Evolutionary conservation across 345 rosid genomes (phyloP), one percentile per base, ranked within the genome.

Genomic region (Salix koriyanagi): DNA sequence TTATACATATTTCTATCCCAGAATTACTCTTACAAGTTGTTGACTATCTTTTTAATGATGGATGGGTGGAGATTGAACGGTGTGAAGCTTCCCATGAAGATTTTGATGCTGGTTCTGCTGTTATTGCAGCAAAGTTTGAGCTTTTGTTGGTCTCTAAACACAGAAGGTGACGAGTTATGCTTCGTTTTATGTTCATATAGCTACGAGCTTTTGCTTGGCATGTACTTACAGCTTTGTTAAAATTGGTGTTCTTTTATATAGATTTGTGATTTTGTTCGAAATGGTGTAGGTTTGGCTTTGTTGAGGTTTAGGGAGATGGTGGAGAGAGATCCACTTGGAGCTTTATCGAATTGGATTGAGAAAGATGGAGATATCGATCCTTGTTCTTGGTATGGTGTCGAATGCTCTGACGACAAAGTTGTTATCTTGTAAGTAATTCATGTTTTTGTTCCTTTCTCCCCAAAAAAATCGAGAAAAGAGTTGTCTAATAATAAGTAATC

Each of bases 371-470:
- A 69, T 18, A 28, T 65, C 39, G 85, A 87, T 82, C 97, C 87
- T 52, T 95, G 99, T 80, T 89, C 86, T 25, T 93, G 99, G 99
- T 90, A 83, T 19, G 99, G 96, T 13, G 87, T 95, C 6, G 90
- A 78, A 52, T 95, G 99, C 84, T 90, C 88, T 41, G 67, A 88
- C 70, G 92, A 90, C 69, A 87, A 82, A 81, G 92, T 95, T 1
- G 86, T 88, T 48, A 65, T 75, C 86, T 78, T 93, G 99, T 93
- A 83, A 87, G 99, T 84, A 10, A 46, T 58, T 62, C 32, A 41
- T 61, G 30, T 69, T 48, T 6, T 41, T 72, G 7, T 13, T 58
- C 41, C 56, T 71, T 71, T 48, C 66, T 19, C 8, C 18, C 1
- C 21, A 19, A 19, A 0, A 52, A 0, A 18, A 50, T 4, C 16